Evolutionary conservation across 208 protist genomes (phyloP).

Genomic region (Giardia muris): DNA sequence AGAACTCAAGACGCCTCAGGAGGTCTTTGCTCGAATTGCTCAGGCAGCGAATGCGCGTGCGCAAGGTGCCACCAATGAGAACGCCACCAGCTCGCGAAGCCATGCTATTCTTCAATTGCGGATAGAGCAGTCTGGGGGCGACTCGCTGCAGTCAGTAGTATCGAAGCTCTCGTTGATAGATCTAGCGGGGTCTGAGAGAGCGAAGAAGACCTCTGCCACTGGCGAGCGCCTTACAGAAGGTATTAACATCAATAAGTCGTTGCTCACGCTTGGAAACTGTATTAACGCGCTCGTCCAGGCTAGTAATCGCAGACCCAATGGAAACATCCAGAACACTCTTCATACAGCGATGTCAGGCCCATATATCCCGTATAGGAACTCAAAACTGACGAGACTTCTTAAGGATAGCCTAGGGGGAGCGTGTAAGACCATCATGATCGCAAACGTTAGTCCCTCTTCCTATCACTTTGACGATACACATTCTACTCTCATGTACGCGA

Average conservation of each 20-base stretch:
- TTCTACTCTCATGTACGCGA: conserved; percentile 64
- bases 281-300: conserved; percentile 50
- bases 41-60: conserved; percentile 27
- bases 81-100: conserved; percentile 55
- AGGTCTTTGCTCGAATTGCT: background rate
- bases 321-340: background rate
- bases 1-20: background rate
- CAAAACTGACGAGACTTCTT: conserved; percentile 65
- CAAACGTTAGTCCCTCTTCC: conserved; percentile 49
- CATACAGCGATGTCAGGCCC: background rate
- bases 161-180: conserved; percentile 59
- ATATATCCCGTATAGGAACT: conserved; percentile 64
- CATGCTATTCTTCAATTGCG: conserved; percentile 57
- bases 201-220: conserved; percentile 49
- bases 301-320: background rate
- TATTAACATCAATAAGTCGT: conserved; percentile 71
- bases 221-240: conserved; percentile 59
- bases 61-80: conserved; percentile 46
- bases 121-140: background rate
- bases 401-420: conserved; percentile 63
- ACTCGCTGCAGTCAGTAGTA: conserved; percentile 28
- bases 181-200: conserved; percentile 57
- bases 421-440: conserved; percentile 60
- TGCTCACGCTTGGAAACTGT: conserved; percentile 68
- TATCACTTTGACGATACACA: conserved; percentile 56